Percentiles rank a stretch among this genome's conserved stretches.
These are phyloP conservation scores for Grigorovia humatica DNA, from an alignment of 805 yeast genomes.

Conservation along the genomic window DNA sequence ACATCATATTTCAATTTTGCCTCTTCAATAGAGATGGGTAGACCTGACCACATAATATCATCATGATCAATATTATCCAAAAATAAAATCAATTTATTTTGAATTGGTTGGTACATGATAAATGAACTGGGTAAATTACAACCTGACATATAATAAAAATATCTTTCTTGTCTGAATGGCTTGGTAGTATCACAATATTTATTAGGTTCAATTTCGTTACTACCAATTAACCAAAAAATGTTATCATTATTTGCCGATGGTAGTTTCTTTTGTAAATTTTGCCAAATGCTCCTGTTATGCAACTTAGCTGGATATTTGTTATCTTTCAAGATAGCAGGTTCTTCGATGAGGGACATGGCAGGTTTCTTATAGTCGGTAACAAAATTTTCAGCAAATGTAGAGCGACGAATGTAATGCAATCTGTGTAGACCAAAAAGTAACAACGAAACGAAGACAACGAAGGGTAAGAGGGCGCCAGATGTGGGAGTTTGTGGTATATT, in stretches of 20 bases:
- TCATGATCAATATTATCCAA: constrained; percentile 79
- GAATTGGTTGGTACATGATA: constrained; percentile 44
- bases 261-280: constrained; percentile 13
- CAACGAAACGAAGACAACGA: too few relatives aligned
- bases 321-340: constrained; percentile 15
- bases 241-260: constrained; percentile 15
- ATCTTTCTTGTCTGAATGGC: constrained; percentile 80
- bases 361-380: too few relatives aligned
- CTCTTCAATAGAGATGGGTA: constrained; percentile 59
- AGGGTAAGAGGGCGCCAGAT: too few relatives aligned
- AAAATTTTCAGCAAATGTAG: neutral
- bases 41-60: constrained; percentile 94
- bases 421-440: too few relatives aligned
- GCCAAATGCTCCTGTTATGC: constrained; percentile 48
- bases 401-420: too few relatives aligned
- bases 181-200: constrained; percentile 73
- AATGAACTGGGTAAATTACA: constrained; percentile 70
- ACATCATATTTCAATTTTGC: constrained; percentile 64
- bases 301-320: constrained; percentile 72
- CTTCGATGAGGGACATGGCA: neutral
- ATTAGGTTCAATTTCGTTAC: constrained; percentile 46
- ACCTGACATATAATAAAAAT: constrained; percentile 81
- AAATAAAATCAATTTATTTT: constrained; percentile 56
- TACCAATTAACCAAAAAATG: constrained; percentile 48
- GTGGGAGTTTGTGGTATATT: too few relatives aligned